Base-by-base conservation (phyloP, 495 filamentous ascomycete genomes). In the Podospora bellae-mahoneyi region DNA sequence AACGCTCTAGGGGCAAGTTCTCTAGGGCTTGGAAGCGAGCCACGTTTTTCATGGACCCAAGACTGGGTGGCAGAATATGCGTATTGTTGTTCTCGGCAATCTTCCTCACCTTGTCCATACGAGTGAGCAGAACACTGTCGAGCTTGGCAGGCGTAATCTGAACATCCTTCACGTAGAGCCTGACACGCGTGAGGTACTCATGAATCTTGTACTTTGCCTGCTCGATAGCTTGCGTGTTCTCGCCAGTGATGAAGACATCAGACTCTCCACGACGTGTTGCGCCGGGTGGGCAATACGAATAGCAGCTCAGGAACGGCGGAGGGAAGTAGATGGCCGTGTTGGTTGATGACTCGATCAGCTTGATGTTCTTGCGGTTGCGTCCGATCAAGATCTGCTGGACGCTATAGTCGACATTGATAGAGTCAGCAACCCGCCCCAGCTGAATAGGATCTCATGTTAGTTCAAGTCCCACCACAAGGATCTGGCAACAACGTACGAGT, bases 241-340 rank as follows among this genome's bases (percentile, higher is more conserved):
- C 90, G 59, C 94, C 95, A 7, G 94, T 97, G 72, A 99, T 97
- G 76, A 92, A 94, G 59, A 99, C 89, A 74, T 97, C 90, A 74
- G 96, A 90, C 34, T 93, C 89, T 55, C 93, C 90, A 68, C 95
- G 87, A 66, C 90, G 87, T 64, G 87, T 84, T 23, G 92, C 91
- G 64, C 90, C 90, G 27, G 85, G 88, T 2, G 96, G 93, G 44
- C 86, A 91, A 73, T 97, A 98, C 56, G 92, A 90, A 75, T 93
- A 97, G 48, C 97, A 87, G 56, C 87, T 87, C 27, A 94, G 92
- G 73, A 97, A 98, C 5, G 93, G 91, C 1, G 94, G 93, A 20
- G 95, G 95, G 74, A 99, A 97, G 79, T 98, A 99, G 69, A 99
- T 97, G 53, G 95, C 94, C 16, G 96, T 97, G 72, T 91, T 91